These are phyloP conservation scores for Vigna unguiculata DNA, from an alignment of 306 rosid genomes.

Conservation along the genomic window DNA sequence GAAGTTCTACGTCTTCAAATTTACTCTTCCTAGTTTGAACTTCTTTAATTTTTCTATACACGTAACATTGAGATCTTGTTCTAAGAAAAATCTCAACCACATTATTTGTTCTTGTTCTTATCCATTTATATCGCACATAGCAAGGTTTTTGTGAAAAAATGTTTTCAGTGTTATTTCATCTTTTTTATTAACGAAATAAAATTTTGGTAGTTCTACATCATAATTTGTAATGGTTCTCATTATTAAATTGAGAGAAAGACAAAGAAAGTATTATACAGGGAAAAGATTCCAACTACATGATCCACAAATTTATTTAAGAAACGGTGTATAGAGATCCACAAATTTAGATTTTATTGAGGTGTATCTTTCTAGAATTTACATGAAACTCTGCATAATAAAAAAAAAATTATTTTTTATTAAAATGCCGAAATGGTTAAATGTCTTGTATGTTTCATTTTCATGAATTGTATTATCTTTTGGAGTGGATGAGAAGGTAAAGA, in stretches of 20 bases:
- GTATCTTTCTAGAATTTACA: constrained; percentile 26
- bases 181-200: too few relatives aligned
- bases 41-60: too few relatives aligned
- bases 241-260: constrained; percentile 18
- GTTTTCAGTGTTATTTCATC: too few relatives aligned
- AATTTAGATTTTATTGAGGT: constrained; percentile 15
- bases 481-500: neutral
- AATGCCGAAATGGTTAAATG: constrained; percentile 2
- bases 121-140: too few relatives aligned
- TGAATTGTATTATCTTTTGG: neutral
- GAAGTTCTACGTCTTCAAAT: too few relatives aligned
- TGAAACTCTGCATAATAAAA: neutral
- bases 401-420: neutral
- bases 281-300: constrained; percentile 14
- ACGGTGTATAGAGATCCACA: neutral
- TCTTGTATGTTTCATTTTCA: neutral
- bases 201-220: neutral
- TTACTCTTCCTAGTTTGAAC: too few relatives aligned
- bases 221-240: neutral
- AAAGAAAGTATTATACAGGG: neutral
- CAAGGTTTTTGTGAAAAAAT: too few relatives aligned
- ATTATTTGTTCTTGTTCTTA: too few relatives aligned
- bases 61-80: too few relatives aligned
- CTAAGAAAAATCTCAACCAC: too few relatives aligned
- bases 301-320: neutral